Evolutionary conservation across 768 basidiomycete genomes (phyloP).

Genomic region (Mycena alexandri): DNA sequence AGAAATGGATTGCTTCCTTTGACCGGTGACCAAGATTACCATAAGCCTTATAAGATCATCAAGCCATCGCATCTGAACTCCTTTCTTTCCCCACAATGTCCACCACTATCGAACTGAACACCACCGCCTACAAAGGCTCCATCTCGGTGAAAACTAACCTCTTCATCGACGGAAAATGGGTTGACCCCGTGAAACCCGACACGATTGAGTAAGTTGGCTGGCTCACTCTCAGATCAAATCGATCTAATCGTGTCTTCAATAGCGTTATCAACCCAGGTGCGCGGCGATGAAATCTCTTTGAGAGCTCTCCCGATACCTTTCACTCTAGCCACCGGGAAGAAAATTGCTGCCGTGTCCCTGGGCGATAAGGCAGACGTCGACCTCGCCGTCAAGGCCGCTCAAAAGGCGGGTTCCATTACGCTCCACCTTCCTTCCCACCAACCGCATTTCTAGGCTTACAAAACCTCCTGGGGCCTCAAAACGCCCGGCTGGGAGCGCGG

Average conservation of each 20-base stretch:
- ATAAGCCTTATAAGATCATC: no score
- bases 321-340: constrained; percentile 46
- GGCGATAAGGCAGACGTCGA: constrained; percentile 74
- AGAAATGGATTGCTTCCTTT: no score
- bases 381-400: constrained; percentile 69
- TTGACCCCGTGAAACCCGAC: constrained; percentile 57
- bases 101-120: constrained; percentile 53
- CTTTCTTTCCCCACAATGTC: constrained; percentile 21
- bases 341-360: constrained; percentile 60
- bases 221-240: neutral
- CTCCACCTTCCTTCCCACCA: neutral
- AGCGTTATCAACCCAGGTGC: constrained; percentile 37
- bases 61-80: no score
- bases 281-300: neutral
- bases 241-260: neutral
- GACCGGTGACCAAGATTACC: no score
- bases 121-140: constrained; percentile 57
- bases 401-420: constrained; percentile 8
- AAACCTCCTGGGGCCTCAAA: constrained; percentile 63
- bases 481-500: constrained; percentile 54
- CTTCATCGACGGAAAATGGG: constrained; percentile 71
- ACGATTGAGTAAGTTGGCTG: constrained; percentile 64
- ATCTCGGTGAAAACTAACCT: constrained; percentile 62
- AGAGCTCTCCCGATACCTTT: neutral
- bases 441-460: constrained; percentile 42